Base-by-base conservation (phyloP, 495 filamentous ascomycete genomes). In the Pyrenopolyporus hunteri region DNA sequence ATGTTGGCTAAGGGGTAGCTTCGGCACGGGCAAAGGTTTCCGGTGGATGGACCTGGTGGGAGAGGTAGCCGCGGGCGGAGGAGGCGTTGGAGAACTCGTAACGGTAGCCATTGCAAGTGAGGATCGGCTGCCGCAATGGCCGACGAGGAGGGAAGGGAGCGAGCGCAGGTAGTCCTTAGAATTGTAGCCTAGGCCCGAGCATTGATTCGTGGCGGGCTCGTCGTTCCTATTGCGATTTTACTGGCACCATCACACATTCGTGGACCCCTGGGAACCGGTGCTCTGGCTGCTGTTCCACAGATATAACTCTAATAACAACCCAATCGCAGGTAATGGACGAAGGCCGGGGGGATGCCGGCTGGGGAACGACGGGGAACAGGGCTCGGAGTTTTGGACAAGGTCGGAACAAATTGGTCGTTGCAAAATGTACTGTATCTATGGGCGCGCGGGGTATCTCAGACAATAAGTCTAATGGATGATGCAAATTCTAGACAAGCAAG, bases 91-190 rank as follows among this genome's bases (percentile, higher is more conserved):
- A 57, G 63, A 26, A 52, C 31, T 61, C 50, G 74, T 73, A 52
- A 74, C 70, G 46, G 78, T 72, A 68, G 78, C 77, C 78, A 82
- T 82, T 60, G 70, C 67, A 55, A 59, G 49, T 48, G 29, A 59
- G 59, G 57, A 40, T 49, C 46, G 19, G 56, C 45, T 19, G 39
- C 10, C 26, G 63, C 51, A 28, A 55, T 35, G 56, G 32, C 56
- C 51, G 49, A 61, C 33, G 52, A 17, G 33, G 37, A 10, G 26
- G 37, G 46, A 35, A 47, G 33, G 39, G 31, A 48, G 49, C 36
- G 39, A 52, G 52, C 44, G 39, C 46, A 32, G 46, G 32, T 60
- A 57, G 51, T 48, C 40, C 11, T 60, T 61, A 48, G 51, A 59
- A 29, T 22, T 8, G 60, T 58, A 40, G 47, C 47, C 26, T 48